These are phyloP conservation scores for Bacidia gigantensis DNA, from an alignment of 495 filamentous ascomycete genomes.

Conservation along the genomic window DNA sequence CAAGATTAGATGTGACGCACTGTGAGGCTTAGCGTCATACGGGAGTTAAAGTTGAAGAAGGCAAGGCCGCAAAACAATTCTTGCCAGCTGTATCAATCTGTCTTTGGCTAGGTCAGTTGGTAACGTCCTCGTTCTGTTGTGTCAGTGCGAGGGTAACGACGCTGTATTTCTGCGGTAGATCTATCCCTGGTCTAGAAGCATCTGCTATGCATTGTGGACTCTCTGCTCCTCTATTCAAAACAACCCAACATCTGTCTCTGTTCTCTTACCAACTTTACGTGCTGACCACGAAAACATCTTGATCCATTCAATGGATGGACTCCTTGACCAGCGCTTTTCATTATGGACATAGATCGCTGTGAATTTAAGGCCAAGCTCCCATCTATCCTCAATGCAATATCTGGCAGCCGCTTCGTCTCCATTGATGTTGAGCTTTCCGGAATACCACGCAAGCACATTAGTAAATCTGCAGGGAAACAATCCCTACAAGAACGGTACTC, in stretches of 20 bases:
- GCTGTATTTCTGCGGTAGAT: too few species aligned
- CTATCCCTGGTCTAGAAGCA: too few species aligned
- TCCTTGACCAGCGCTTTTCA: neutral
- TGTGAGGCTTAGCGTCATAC: neutral
- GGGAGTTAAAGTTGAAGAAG: neutral
- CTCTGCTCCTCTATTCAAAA: too few species aligned
- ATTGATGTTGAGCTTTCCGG: slow-evolving; percentile 72
- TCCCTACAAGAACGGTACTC: slow-evolving; percentile 52
- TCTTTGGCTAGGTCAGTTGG: too few species aligned
- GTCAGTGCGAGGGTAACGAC: too few species aligned
- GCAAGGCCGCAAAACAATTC: neutral
- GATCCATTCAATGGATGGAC: too few species aligned
- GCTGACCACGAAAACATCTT: neutral
- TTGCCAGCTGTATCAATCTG: too few species aligned
- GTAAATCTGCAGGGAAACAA: slow-evolving; percentile 18
- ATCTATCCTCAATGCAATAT: slow-evolving; percentile 43
- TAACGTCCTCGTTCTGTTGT: too few species aligned
- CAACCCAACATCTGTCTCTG: too few species aligned
- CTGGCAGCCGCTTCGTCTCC: slow-evolving; percentile 49
- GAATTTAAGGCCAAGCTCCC: slow-evolving; percentile 45
- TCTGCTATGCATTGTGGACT: too few species aligned
- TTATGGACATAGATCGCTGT: slow-evolving; percentile 49
- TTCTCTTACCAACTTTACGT: neutral
- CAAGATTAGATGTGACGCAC: neutral
- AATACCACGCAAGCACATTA: slow-evolving; percentile 30